Evolutionary conservation across 495 filamentous ascomycete genomes (phyloP).

Genomic region (Talaromyces thailandensis): DNA sequence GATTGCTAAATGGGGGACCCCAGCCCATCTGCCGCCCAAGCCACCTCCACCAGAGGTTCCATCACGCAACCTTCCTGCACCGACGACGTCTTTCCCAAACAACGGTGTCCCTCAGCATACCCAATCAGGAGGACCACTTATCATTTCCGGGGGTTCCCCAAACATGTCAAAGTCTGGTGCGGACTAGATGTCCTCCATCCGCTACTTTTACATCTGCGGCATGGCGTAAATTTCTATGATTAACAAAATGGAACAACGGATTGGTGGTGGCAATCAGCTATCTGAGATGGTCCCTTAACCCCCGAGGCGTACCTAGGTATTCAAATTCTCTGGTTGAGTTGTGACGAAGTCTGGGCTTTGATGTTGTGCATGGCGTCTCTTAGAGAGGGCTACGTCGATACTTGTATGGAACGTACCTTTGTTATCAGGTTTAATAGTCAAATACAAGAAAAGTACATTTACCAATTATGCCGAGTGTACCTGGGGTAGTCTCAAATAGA

Average conservation of each 20-base stretch:
- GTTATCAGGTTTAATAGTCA: neutral
- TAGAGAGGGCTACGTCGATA: neutral
- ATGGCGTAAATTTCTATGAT: constrained; percentile 11
- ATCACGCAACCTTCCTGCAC: constrained; percentile 16
- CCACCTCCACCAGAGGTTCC: constrained; percentile 45
- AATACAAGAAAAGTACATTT: neutral
- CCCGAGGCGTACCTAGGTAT: neutral
- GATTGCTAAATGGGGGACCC: constrained; percentile 47
- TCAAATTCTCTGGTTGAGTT: neutral
- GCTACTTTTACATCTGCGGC: constrained; percentile 1
- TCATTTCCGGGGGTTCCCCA: constrained; percentile 30
- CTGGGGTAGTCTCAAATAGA: no score
- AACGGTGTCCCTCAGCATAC: neutral
- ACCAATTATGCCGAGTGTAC: neutral
- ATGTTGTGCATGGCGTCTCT: neutral
- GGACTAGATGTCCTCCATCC: constrained; percentile 1
- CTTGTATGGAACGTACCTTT: neutral
- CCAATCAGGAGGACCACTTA: constrained; percentile 26
- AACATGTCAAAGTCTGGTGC: constrained; percentile 17
- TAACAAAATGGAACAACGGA: neutral
- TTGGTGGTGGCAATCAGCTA: neutral
- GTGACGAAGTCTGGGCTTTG: neutral
- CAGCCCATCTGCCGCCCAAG: constrained; percentile 45
- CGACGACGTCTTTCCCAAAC: constrained; percentile 17
- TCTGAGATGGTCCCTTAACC: neutral